Evolutionary conservation across 768 basidiomycete species (phyloP).

Genomic region (Peribolospora kevripleyi): DNA sequence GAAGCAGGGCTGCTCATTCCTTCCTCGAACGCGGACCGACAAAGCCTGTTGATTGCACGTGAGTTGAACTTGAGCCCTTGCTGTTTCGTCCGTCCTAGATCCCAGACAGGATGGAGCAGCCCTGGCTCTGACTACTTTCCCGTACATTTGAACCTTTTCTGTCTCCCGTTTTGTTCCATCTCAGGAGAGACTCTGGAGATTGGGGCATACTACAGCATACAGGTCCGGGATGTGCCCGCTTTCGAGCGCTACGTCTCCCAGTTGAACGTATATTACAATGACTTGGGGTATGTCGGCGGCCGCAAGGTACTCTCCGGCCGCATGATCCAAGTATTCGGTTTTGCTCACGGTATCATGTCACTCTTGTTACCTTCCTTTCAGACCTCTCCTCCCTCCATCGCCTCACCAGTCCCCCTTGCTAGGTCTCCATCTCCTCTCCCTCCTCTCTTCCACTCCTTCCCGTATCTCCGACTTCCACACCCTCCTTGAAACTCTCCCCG

Average conservation of each 20-base stretch:
- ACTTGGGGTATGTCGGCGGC: conserved; percentile 35
- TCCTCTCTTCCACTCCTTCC: conserved; percentile 56
- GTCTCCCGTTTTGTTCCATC: no score
- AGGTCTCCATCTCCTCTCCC: conserved; percentile 78
- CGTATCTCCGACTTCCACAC: conserved; percentile 96
- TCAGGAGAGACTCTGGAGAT: conserved; percentile 85
- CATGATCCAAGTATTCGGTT: conserved; percentile 6
- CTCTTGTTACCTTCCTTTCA: conserved; percentile 13
- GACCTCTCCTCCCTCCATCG: conserved; percentile 53
- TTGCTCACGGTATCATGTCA: not conserved
- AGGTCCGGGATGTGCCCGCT: conserved; percentile 61
- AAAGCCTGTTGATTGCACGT: no score
- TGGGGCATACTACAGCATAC: conserved; percentile 80
- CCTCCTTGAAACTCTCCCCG: conserved; percentile 64
- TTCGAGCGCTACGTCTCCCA: conserved; percentile 91
- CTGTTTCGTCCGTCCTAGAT: no score
- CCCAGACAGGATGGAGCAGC: no score
- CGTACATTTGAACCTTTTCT: no score
- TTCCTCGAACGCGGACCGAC: no score
- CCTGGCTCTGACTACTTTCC: no score
- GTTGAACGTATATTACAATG: conserved; percentile 67
- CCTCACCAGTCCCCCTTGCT: conserved; percentile 67
- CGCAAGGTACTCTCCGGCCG: not conserved
- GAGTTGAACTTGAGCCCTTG: no score
- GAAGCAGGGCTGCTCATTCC: no score